Conservation (phyloP, 495 filamentous ascomycete species). For the Daldinia vernicosa region DNA sequence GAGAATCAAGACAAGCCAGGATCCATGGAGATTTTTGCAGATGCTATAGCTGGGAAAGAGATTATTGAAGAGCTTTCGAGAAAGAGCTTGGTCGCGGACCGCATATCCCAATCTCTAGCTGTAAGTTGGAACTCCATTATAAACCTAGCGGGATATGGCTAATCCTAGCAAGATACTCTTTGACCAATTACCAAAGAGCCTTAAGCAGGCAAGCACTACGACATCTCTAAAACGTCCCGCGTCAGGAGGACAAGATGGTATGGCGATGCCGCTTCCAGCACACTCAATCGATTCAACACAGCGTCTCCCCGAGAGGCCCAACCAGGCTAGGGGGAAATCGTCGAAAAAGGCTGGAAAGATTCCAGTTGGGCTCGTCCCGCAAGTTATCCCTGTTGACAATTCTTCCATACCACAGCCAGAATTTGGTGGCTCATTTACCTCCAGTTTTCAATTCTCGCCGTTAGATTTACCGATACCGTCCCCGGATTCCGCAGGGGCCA, state of each 20-base stretch:
- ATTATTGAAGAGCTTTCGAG: slow-evolving; percentile 79
- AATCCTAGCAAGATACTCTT: slow-evolving; percentile 68
- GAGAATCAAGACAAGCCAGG: slow-evolving; percentile 86
- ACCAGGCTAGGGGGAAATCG: slow-evolving; percentile 40
- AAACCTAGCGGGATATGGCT: slow-evolving; percentile 8
- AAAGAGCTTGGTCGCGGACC: slow-evolving; percentile 87
- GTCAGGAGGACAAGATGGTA: slow-evolving; percentile 54
- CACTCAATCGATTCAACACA: slow-evolving; percentile 19
- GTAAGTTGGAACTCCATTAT: slow-evolving; percentile 53
- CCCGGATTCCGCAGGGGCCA: slow-evolving; percentile 43
- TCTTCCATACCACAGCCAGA: slow-evolving; percentile 42
- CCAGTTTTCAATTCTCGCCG: slow-evolving; percentile 42
- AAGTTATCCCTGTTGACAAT: slow-evolving; percentile 49
- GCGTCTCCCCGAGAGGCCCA: slow-evolving; percentile 51
- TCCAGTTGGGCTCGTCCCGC: slow-evolving; percentile 35
- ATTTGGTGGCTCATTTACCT: slow-evolving; percentile 33
- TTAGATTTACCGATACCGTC: slow-evolving; percentile 41
- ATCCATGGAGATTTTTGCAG: slow-evolving; percentile 79
- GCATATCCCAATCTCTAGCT: slow-evolving; percentile 77
- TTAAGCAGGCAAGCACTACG: slow-evolving; percentile 57
- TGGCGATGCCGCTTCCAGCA: slow-evolving; percentile 21
- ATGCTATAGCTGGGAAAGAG: slow-evolving; percentile 83
- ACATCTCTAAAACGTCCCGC: slow-evolving; percentile 67
- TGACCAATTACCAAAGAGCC: slow-evolving; percentile 76
- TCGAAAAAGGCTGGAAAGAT: slow-evolving; percentile 41